A percentile compares a stretch with the other conserved stretches of the same genome.
These are phyloP conservation scores for Miscanthus lutarioriparius DNA, from an alignment of 176 grass and related monocot genomes.

Conservation along the genomic window DNA sequence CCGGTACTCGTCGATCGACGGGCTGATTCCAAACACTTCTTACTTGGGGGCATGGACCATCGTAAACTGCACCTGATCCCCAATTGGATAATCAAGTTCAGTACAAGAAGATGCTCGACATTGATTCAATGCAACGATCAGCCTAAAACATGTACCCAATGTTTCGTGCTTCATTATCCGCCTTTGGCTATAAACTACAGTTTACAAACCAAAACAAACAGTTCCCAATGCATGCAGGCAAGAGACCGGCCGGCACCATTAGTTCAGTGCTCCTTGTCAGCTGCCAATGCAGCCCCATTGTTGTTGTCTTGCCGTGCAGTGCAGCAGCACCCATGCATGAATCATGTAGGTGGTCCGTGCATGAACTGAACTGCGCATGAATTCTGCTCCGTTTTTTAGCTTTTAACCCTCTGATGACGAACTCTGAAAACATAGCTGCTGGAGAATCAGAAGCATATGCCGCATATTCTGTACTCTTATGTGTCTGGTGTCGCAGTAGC, in stretches of 20 bases:
- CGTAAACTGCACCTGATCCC: not conserved
- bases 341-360: conserved; percentile 38
- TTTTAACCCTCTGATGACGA: conserved; percentile 27
- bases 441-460: conserved; percentile 13
- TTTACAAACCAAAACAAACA: conserved; percentile 8
- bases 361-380: conserved; percentile 32
- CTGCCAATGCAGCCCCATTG: not conserved
- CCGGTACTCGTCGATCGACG: not conserved
- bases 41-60: not conserved
- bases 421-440: conserved; percentile 18
- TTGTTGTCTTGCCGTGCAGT: conserved; percentile 21
- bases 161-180: not conserved
- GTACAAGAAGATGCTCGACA: conserved; percentile 20
- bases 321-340: conserved; percentile 2
- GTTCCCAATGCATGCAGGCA: conserved; percentile 25
- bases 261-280: conserved; percentile 38
- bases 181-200: conserved; percentile 4
- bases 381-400: not conserved
- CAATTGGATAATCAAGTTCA: conserved; percentile 5
- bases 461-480: conserved; percentile 28
- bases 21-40: not conserved
- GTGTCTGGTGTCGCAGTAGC: conserved; percentile 36
- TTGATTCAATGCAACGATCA: not conserved
- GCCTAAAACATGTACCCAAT: conserved; percentile 12
- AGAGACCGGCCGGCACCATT: conserved; percentile 38